Base-by-base conservation (phyloP, 345 rosid genomes). In the Hibiscus tridactylites region DNA sequence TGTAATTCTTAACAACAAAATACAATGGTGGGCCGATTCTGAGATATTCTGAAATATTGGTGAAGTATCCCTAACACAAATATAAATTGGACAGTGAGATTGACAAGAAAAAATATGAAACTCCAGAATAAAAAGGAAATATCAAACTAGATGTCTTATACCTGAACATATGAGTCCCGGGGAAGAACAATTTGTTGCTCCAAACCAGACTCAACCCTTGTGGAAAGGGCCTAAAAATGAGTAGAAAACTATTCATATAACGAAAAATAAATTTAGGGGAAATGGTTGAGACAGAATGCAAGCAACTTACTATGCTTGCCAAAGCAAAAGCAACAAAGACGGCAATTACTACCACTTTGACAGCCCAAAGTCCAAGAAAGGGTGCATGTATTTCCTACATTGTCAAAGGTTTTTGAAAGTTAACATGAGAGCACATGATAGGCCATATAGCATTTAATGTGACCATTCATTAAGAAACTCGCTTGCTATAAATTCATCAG, bases 101-200 rank as follows among this genome's bases (percentile, higher is more conserved):
- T 66, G 44, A 50, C 39, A 76, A 71, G 59, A 21, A 68, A 57
- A 19, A 16, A 68, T 44, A 47, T 31, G 69, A 56, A 62, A 72
- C 17, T 15, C 42, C 71, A 68, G 15, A 50, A 49, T 5, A 3
- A 49, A 68, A 65, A 29, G 15, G 71, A 29, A 21, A 49, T 49
- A 28, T 28, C 42, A 49, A 66, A 67, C 13, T 15, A 49, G 44
- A 68, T 15, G 24, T 70, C 65, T 61, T 47, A 59, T 84, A 93
- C 98, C 96, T 94, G 98, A 83, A 94, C 95, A 81, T 91, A 94
- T 0, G 98, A 94, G 78, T 94, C 97, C 49, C 82, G 86, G 11
- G 98, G 98, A 81, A 94, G 98, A 79, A 94, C 98, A 84, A 90
- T 88, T 79, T 90, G 83, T 79, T 94, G 97, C 74, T 94, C 98